Base-by-base conservation (phyloP, 257 asterid species). In the Catharanthus roseus region DNA sequence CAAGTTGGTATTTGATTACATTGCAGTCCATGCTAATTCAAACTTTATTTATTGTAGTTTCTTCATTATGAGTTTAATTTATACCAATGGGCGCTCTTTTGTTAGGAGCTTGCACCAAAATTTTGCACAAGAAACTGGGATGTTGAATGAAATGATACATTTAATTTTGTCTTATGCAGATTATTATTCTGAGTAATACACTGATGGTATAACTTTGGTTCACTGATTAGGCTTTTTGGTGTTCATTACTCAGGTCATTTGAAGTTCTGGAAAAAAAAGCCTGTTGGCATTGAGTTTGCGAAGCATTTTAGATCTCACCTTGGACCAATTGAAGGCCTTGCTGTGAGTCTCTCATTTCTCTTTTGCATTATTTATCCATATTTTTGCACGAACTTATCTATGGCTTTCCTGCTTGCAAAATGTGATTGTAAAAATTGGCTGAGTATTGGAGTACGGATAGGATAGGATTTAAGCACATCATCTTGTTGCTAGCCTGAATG, bases 301-400 rank as follows among this genome's bases (percentile, higher is more conserved):
- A 95, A 95, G 78, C 99, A 95, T 77, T 95, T 89, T 78, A 87
- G 97, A 79, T 95, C 99, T 57, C 99, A 95, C 81, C 97, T 95
- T 74, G 99, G 97, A 77, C 93, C 97, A 73, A 88, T 95, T 76
- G 97, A 91, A 84, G 99, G 97, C 65, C 86, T 95, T 67, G 93
- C 99, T 21, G 99, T 93, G 76, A 89, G 96, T 85, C 75, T 68
- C 64, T 64, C 38, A 19, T 54, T 54, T 74, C 0, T 16, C 5
- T 68, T 38, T 31, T 29, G 21, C 61, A 31, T 28, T 64, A 23
- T 42, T 42, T 4, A 42, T 42, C 47, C 5, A 42, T 42, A 6
- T 42, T 42, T 42, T 18, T 15, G 9, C 54, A 28, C 28, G 29
- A 65, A n/a, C 44, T 39, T 72, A n/a, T 65, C 57, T 44, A 11